Base-by-base conservation (phyloP, 176 grass and related monocot species). In the Triticum timopheevii region DNA sequence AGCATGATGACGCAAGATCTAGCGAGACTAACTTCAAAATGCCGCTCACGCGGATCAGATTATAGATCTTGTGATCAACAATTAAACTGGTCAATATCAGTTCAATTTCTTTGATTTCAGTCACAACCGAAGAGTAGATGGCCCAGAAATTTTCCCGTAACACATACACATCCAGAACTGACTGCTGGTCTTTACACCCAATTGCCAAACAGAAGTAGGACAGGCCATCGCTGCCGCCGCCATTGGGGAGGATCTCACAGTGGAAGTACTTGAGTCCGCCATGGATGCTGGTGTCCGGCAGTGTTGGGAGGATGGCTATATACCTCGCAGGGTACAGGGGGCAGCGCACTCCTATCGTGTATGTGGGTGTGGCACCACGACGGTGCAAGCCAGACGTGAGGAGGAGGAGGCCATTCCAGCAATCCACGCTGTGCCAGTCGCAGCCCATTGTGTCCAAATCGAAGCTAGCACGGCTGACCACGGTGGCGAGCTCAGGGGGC, bases 61-160 rank as follows among this genome's bases (percentile, higher is more conserved):
- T 87, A 35, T 87, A 82, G 61, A 87, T 82, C 23, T 31, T 87
- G 40, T 4, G 44, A 33, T 50, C 49, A 24, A 20, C 22, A 3
- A 82, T 20, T 30, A 58, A 13, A 22, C 15, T n/a, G 42, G 42
- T 44, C 40, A 44, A 44, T 44, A 15, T 0, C 13, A 49, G 47
- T 28, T 45, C 11, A 12, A 45, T 45, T 45, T 45, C 44, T 4
- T 12, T 12, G 25, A 23, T 20, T 7, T 54, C 27, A 27, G 45
- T 19, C 7, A 38, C 67, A 70, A 1, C 4, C 0, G 74, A 58
- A 50, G 49, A 19, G 5, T 6, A 3, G 24, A 73, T 56, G 0
- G 16, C 8, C 74, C 74, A 77, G 49, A 17, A 2, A 11, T 6
- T 7, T 1, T 58, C 28, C 3, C 6, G 49, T 19, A 77, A 4